These are phyloP conservation scores for Mycena alexandri DNA, from an alignment of 768 basidiomycete genomes.

Conservation along the genomic window DNA sequence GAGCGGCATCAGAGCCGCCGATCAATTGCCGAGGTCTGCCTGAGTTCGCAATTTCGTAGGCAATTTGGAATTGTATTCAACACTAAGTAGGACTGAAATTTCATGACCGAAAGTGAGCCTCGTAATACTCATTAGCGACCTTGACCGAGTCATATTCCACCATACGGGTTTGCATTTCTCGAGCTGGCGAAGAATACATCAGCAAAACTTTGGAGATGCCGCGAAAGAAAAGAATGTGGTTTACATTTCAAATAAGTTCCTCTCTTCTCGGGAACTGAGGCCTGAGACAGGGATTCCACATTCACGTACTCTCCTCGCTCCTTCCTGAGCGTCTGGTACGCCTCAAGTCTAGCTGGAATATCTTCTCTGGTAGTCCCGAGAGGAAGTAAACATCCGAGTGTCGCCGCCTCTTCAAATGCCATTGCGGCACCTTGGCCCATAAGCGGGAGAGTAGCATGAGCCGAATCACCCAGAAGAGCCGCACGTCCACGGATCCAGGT, in stretches of 20 bases:
- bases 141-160: conserved; percentile 21
- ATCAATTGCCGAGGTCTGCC: too few species aligned
- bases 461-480: conserved; percentile 29
- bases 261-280: conserved; percentile 18
- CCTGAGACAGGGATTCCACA: conserved; percentile 26
- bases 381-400: conserved; percentile 26
- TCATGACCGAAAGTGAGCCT: conserved; percentile 5
- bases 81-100: too few species aligned
- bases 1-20: too few species aligned
- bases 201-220: not conserved
- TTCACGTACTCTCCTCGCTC: conserved; percentile 30
- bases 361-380: conserved; percentile 18
- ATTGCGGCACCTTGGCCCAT: conserved; percentile 44
- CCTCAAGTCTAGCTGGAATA: conserved; percentile 23
- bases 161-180: conserved; percentile 16
- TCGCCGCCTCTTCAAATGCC: conserved; percentile 41
- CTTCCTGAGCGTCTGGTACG: conserved; percentile 29
- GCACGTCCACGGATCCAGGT: conserved; percentile 31
- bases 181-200: conserved; percentile 4
- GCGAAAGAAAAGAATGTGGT: not conserved
- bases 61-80: too few species aligned
- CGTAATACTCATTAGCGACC: conserved; percentile 19
- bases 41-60: too few species aligned
- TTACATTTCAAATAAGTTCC: conserved; percentile 18
- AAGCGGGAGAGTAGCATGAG: conserved; percentile 43